Base-by-base conservation (phyloP, 129 eudicot genomes). In the Chrysanthemum lavandulifolium region DNA sequence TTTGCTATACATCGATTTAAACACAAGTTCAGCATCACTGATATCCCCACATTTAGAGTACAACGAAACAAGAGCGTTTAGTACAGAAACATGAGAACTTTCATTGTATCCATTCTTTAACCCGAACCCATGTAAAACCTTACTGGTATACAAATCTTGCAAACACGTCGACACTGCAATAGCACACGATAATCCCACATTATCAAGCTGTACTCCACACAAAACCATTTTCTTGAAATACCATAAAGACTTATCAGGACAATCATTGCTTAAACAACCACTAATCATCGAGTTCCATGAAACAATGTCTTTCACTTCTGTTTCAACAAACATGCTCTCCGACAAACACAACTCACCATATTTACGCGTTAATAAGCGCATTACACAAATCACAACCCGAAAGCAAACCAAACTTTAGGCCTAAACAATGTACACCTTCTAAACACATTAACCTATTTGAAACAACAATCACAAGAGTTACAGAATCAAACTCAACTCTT, bases 261-360 rank as follows among this genome's bases (percentile, higher is more conserved):
- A 58, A 29, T 62, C 53, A 15, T 88, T 88, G 61, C 69, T 63
- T 66, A 86, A 73, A 82, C 89, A 86, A 29, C 89, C 85, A 72
- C 76, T 77, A 13, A 88, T 84, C 40, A 86, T 31, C 14, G 89
- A 81, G 58, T 88, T 86, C 96, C 96, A 86, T 10, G 91, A 81
- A 47, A 88, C 68, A 14, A 11, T 12, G 54, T 88, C 89, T 78
- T 64, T 83, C 62, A 57, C 47, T 73, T 81, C 72, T 18, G 84
- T 33, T 31, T 48, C 83, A 14, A 31, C 61, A 77, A 88, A 88
- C 15, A 82, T 16, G 16, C 19, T 66, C 68, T 86, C 85, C 4
- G 96, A 83, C 21, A 84, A 86, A 21, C 75, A 67, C 71, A 88
- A 72, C 21, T 88, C 78, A 73, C 81, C 80, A 10, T 69, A 47